phyloP scores from a whole-genome alignment of 2,329 filamentous ascomycete genomes.

The Didymella glomerata region DNA sequence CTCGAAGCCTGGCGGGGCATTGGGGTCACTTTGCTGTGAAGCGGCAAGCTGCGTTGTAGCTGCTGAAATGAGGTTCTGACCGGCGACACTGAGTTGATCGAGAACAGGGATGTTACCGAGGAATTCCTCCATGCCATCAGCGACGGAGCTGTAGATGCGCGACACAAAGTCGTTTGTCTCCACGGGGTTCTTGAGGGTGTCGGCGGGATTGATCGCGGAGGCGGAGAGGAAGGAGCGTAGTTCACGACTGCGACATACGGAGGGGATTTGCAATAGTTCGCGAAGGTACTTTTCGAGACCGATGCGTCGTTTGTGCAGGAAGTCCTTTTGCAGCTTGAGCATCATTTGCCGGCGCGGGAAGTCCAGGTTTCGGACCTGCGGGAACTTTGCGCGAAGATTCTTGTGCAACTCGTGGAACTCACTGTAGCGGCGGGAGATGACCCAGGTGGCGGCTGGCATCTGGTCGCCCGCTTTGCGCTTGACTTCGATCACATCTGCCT shows the following conservation, averaged over 20 bases:
- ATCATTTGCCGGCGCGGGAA: conserved; percentile 92
- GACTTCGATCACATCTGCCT: conserved; percentile 82
- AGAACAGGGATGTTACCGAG: conserved; percentile 94
- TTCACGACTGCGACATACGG: conserved; percentile 93
- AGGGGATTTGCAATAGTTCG: conserved; percentile 83
- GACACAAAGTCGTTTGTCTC: conserved; percentile 81
- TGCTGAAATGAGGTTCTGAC: conserved; percentile 87
- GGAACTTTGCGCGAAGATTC: conserved; percentile 81
- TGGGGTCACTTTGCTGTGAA: conserved; percentile 26
- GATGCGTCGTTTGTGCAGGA: conserved; percentile 84
- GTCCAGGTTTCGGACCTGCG: conserved; percentile 86
- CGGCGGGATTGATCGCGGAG: conserved; percentile 76
- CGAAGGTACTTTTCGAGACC: conserved; percentile 85
- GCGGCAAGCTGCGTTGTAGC: conserved; percentile 63
- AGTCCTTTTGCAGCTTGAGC: conserved; percentile 96
- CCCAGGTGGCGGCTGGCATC: conserved; percentile 96
- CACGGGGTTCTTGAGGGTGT: conserved; percentile 68
- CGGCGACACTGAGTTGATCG: conserved; percentile 90
- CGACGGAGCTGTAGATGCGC: conserved; percentile 93
- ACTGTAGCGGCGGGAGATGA: conserved; percentile 90
- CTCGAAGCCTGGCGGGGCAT: conserved; percentile 13
- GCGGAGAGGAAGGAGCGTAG: conserved; percentile 91
- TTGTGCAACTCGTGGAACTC: conserved; percentile 97
- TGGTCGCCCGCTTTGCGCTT: conserved; percentile 89
- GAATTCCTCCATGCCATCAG: conserved; percentile 98